phyloP scores from a whole-genome alignment of 768 basidiomycete species.

The Panaeolus papilionaceus region DNA sequence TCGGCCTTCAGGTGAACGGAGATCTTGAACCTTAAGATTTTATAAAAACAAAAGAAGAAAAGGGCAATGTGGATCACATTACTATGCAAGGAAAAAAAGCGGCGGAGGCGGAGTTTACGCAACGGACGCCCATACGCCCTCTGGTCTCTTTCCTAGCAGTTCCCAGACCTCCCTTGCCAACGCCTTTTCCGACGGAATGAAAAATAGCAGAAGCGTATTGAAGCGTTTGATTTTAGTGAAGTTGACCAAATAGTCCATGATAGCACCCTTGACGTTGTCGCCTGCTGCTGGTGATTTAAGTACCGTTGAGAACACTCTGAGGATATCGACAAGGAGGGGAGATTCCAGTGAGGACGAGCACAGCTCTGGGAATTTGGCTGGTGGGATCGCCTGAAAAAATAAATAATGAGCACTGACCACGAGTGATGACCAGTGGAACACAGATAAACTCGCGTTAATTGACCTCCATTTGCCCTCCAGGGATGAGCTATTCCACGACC shows the following conservation, averaged over 20 bases:
- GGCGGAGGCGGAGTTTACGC: conserved; percentile 7
- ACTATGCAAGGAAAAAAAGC: not conserved
- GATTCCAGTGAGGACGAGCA: conserved; percentile 79
- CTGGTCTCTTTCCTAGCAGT: conserved; percentile 36
- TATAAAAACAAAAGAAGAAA: too few species aligned
- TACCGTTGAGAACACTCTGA: conserved; percentile 52
- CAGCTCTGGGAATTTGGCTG: conserved; percentile 60
- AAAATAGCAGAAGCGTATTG: conserved; percentile 64
- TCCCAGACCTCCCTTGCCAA: conserved; percentile 54
- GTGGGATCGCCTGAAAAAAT: conserved; percentile 54
- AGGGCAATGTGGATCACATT: not conserved
- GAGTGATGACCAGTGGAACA: conserved; percentile 6
- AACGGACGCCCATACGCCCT: conserved; percentile 34
- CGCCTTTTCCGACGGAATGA: conserved; percentile 60
- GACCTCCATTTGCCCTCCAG: conserved; percentile 60
- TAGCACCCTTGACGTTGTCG: conserved; percentile 26
- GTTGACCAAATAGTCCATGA: conserved; percentile 57
- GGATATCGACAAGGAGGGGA: conserved; percentile 58
- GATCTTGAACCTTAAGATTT: not conserved
- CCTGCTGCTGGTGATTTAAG: conserved; percentile 29
- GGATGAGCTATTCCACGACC: conserved; percentile 57
- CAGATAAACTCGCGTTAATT: conserved; percentile 53
- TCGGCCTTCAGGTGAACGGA: not conserved
- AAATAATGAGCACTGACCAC: not conserved
- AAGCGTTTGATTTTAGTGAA: conserved; percentile 67